Evolutionary conservation across 2,329 filamentous ascomycete genomes (phyloP).

Genomic region (Endoconidiophora laricicola): DNA sequence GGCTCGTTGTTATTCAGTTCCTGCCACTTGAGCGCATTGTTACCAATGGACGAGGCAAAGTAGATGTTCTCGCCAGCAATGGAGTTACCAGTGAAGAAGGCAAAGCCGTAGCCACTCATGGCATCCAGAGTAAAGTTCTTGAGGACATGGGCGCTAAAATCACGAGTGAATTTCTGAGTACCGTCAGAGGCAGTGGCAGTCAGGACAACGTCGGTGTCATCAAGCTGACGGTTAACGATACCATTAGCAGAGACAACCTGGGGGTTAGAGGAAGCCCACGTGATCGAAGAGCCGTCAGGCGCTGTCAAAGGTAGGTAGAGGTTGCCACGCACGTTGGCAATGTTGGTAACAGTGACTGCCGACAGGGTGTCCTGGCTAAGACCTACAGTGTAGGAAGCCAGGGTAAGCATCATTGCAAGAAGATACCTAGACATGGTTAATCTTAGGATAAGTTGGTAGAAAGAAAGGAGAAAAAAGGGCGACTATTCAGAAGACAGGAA

Average conservation of each 20-base stretch:
- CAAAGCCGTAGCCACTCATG: constrained; percentile 32
- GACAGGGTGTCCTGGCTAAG: constrained; percentile 14
- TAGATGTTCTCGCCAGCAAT: constrained; percentile 33
- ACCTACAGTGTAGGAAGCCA: constrained; percentile 8
- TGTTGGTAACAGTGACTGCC: constrained; percentile 19
- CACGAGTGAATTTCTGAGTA: constrained; percentile 14
- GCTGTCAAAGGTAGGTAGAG: constrained; percentile 20
- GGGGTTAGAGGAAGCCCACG: constrained; percentile 22
- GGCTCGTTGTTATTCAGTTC: constrained; percentile 32
- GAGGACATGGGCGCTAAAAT: constrained; percentile 21
- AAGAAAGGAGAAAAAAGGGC: neutral
- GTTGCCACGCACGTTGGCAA: constrained; percentile 24
- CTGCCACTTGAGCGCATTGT: constrained; percentile 33
- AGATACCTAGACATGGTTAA: constrained; percentile 6
- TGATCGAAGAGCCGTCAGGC: constrained; percentile 19
- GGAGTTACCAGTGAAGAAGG: constrained; percentile 32
- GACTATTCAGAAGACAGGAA: neutral
- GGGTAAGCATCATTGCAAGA: constrained; percentile 2
- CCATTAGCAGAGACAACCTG: constrained; percentile 22
- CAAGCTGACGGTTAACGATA: constrained; percentile 20
- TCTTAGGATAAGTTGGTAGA: neutral
- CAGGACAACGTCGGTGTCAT: constrained; percentile 19
- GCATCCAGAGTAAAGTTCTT: constrained; percentile 19
- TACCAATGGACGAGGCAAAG: constrained; percentile 34
- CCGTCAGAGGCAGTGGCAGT: constrained; percentile 21